Evolutionary conservation across 768 basidiomycete species (phyloP), one percentile per base, ranked within the genome.

Genomic region (Rhizopogon vinicolor): DNA sequence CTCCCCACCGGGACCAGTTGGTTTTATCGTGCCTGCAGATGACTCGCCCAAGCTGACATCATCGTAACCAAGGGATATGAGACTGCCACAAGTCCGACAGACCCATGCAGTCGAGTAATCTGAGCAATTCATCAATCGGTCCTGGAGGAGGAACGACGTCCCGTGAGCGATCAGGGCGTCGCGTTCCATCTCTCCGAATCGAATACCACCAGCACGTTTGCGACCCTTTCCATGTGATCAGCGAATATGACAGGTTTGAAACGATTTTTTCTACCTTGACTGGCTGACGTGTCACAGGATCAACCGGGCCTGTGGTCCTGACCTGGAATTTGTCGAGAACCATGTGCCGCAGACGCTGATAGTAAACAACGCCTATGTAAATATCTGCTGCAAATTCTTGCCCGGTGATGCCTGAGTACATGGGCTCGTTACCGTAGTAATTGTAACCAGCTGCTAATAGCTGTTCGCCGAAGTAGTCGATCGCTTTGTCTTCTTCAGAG

Each of bases 51-150:
- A 75, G 57, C 77, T 82, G 66, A 87, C 77, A 67, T 97, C 92
- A 58, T 98, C 95, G 71, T 96, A 98, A 22, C 97, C 97, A 52
- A 99, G 79, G 8, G 95, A 94, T 63, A 98, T 91, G 52, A 99
- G 79, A 67, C 91, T 94, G 16, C 97, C 97, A 67, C 97, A 99
- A 2, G 87, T 89, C 52, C 97, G 83, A 72, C 97, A 99, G 10
- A 98, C 95, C 97, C 97, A 99, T 3, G 97, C 92, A 0, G 94
- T 98, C 28, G 97, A 98, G 72, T 98, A 99, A 73, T 99, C 97
- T 28, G 96, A 98, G 68, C 97, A 99, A 74, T 99, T 99, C 97
- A 99, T 98, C 67, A 99, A 75, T 55, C 97, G 82, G 74, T 99
- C 97, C 77, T 99, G 97, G 22, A 99, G 83, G 41, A 99, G 80